Base-by-base conservation (phyloP, 441 rosid species). In the Theobroma grandiflorum region DNA sequence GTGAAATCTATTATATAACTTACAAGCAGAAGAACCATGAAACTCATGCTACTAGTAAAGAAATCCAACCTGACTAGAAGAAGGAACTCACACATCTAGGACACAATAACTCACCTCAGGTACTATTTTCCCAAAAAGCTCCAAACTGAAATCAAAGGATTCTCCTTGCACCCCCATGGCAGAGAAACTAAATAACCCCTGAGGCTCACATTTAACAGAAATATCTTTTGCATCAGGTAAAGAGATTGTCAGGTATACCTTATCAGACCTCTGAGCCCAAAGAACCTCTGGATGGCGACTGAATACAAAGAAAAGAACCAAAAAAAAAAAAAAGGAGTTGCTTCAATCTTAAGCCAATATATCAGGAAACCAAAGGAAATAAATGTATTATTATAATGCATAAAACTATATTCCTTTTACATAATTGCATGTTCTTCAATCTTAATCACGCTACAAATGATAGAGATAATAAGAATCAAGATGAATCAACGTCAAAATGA, bases 271-370 rank as follows among this genome's bases (percentile, higher is more conserved):
- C 85, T 96, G 98, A 74, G 99, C 99, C 98, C 98, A 94, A 53
- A 96, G 94, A 81, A 96, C 98, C 87, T 96, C 98, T 3, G 98
- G 98, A 47, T 94, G 90, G 75, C 93, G 97, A 87, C 98, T 93
- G 81, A 85, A 65, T 10, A 72, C 47, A 79, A 75, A 63, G 52
- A 47, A 66, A 26, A 26, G 31, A 26, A 26, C 31, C 31, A 26
- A 26, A 26, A 26, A 26, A 26, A 26, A 26, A 1, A 26, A 26
- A 26, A 26, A 26, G 31, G 31, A 26, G 31, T 26, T 26, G 31
- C 31, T 26, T 26, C 31, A 26, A 26, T 26, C 31, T n/a, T 20
- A 10, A 68, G 45, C 72, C 7, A 31, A 31, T 16, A 26, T 31
- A 61, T 61, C 35, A 22, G 15, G 37, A 26, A 26, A 61, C 6